Evolutionary conservation across 805 yeast genomes (phyloP).

Genomic region (Ogataea ganodermae): DNA sequence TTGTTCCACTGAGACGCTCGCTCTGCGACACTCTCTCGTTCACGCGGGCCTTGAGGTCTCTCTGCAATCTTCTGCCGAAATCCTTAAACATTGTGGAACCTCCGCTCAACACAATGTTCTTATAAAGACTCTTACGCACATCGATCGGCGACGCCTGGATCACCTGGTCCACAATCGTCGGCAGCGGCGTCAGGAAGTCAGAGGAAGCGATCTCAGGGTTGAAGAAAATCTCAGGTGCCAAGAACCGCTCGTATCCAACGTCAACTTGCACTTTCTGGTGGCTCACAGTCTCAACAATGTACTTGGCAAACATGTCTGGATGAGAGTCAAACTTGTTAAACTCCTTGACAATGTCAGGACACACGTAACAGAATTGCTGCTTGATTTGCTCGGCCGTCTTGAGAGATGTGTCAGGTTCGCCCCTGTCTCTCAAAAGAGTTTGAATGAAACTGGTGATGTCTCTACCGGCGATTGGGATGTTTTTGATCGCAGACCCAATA

Average conservation of each 20-base stretch:
- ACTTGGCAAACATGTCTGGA: conserved; percentile 91
- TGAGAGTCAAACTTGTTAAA: conserved; percentile 93
- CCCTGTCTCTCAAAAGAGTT: conserved; percentile 91
- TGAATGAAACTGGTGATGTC: conserved; percentile 95
- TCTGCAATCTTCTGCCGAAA: conserved; percentile 95
- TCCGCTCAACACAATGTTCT: conserved; percentile 93
- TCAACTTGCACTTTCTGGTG: conserved; percentile 74
- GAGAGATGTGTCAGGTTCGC: conserved; percentile 89
- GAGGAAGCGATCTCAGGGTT: conserved; percentile 96
- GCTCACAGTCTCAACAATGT: conserved; percentile 77
- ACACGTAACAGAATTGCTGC: conserved; percentile 95
- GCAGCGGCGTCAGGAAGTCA: conserved; percentile 93
- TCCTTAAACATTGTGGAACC: conserved; percentile 99
- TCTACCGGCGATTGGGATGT: conserved; percentile 98
- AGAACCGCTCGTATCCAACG: conserved; percentile 95
- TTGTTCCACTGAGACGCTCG: conserved; percentile 73
- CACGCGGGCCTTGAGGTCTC: conserved; percentile 86
- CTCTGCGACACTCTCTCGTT: conserved; percentile 83
- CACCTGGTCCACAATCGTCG: conserved; percentile 93
- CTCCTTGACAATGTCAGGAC: conserved; percentile 97
- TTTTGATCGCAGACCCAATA: conserved; percentile 95
- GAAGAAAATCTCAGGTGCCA: conserved; percentile 99
- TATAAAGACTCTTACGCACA: conserved; percentile 94
- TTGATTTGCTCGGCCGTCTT: conserved; percentile 96
- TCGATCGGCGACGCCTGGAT: conserved; percentile 96